Conservation (phyloP, 495 filamentous ascomycete species). For the Daldinia bambusicola region DNA sequence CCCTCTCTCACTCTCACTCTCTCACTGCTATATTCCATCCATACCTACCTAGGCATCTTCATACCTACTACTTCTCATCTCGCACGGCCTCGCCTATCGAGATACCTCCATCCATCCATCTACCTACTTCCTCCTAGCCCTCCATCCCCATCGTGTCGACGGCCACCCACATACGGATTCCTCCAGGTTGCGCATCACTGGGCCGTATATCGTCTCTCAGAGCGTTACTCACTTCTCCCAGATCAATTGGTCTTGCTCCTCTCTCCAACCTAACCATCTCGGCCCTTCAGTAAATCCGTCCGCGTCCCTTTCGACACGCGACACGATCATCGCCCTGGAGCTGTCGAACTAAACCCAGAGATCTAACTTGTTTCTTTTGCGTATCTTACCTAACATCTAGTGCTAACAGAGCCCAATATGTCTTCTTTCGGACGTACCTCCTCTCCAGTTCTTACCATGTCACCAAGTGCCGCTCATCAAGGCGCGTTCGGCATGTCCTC, state of each 20-base stretch:
- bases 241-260: slow-evolving; percentile 33
- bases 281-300: slow-evolving; percentile 40
- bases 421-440: slow-evolving; percentile 60
- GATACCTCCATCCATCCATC: slow-evolving; percentile 10
- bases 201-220: slow-evolving; percentile 26
- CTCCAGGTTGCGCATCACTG: not conserved
- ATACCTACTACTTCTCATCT: slow-evolving; percentile 28
- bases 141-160: slow-evolving; percentile 21
- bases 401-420: slow-evolving; percentile 56
- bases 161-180: slow-evolving; percentile 27
- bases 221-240: slow-evolving; percentile 36
- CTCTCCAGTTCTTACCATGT: slow-evolving; percentile 64
- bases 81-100: slow-evolving; percentile 7
- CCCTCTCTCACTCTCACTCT: too few species aligned
- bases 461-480: slow-evolving; percentile 57
- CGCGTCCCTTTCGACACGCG: slow-evolving; percentile 17
- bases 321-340: slow-evolving; percentile 9
- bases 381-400: slow-evolving; percentile 49
- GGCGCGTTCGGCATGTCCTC: slow-evolving; percentile 56
- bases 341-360: slow-evolving; percentile 16
- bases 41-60: slow-evolving; percentile 11
- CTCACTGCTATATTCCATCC: slow-evolving; percentile 16
- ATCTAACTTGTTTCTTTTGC: slow-evolving; percentile 43
- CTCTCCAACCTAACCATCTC: slow-evolving; percentile 19
- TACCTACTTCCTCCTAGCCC: not conserved